Conservation (phyloP, 2,329 filamentous ascomycete genomes). For the Amauroascus verrucosus region DNA sequence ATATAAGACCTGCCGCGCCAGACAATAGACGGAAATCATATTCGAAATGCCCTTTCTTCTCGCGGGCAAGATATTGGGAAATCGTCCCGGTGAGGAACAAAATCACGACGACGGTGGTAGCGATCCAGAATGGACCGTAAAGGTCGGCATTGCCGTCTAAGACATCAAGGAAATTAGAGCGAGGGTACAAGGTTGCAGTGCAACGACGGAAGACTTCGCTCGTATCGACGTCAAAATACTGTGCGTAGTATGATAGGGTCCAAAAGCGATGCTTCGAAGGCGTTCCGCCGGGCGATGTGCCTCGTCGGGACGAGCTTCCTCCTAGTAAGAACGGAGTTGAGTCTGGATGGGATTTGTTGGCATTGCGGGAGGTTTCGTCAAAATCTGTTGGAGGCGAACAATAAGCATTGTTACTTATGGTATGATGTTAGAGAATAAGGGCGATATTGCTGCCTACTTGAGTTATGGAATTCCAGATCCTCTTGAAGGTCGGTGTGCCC, state of each 20-base stretch:
- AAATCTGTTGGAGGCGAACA: slow-evolving; percentile 46
- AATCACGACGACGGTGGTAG: slow-evolving; percentile 91
- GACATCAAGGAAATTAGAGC: slow-evolving; percentile 91
- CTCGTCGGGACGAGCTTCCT: slow-evolving; percentile 32
- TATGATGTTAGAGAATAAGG: not conserved
- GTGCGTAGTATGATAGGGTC: slow-evolving; percentile 85
- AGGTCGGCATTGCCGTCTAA: slow-evolving; percentile 93
- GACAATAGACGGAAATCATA: slow-evolving; percentile 88
- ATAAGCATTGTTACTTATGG: slow-evolving; percentile 7
- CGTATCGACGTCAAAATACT: slow-evolving; percentile 98
- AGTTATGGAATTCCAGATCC: slow-evolving; percentile 97
- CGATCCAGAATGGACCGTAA: slow-evolving; percentile 98
- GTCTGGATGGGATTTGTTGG: slow-evolving; percentile 40
- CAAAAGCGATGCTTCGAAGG: slow-evolving; percentile 78
- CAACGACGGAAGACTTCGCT: slow-evolving; percentile 78
- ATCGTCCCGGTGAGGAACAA: slow-evolving; percentile 93
- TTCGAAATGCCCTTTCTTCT: slow-evolving; percentile 60
- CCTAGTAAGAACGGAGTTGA: slow-evolving; percentile 43
- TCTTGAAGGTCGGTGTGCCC: slow-evolving; percentile 97
- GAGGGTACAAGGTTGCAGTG: slow-evolving; percentile 77
- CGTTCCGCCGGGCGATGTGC: slow-evolving; percentile 31
- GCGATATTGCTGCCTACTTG: slow-evolving; percentile 42
- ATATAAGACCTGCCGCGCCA: slow-evolving; percentile 82
- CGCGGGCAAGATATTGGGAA: slow-evolving; percentile 70
- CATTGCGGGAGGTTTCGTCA: slow-evolving; percentile 47